These are phyloP conservation scores for Xylariaceae sp. DNA, from an alignment of 2,329 filamentous ascomycete genomes.

Conservation along the genomic window DNA sequence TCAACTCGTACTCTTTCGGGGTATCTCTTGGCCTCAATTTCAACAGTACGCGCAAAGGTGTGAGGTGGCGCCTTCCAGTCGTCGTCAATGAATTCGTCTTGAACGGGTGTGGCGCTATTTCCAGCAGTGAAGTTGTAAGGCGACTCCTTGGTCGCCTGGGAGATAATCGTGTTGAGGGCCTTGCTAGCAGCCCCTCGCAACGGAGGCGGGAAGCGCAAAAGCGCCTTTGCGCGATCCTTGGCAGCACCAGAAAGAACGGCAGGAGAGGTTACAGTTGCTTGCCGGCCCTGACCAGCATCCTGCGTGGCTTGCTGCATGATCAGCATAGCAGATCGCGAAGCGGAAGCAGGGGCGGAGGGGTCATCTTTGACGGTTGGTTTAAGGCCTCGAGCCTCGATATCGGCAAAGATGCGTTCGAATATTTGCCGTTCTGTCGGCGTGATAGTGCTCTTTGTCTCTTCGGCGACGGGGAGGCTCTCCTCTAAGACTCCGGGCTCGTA, in stretches of 20 bases:
- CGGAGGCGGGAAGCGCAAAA: slow-evolving; percentile 38
- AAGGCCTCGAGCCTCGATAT: slow-evolving; percentile 45
- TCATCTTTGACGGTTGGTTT: slow-evolving; percentile 18
- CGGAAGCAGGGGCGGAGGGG: slow-evolving; percentile 4
- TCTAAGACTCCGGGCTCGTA: slow-evolving; percentile 33
- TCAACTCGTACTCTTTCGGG: slow-evolving; percentile 50
- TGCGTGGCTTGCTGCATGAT: slow-evolving; percentile 30
- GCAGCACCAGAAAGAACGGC: slow-evolving; percentile 23
- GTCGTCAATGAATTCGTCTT: slow-evolving; percentile 11
- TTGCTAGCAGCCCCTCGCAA: slow-evolving; percentile 37
- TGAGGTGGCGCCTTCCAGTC: slow-evolving; percentile 24
- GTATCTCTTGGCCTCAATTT: slow-evolving; percentile 38
- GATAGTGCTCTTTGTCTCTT: slow-evolving; percentile 41
- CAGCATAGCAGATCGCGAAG: slow-evolving; percentile 24
- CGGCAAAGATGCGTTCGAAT: slow-evolving; percentile 52
- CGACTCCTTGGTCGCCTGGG: slow-evolving; percentile 6
- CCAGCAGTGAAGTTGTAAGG: not conserved
- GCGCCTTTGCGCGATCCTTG: slow-evolving; percentile 32
- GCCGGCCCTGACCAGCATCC: slow-evolving; percentile 22
- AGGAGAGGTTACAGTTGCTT: slow-evolving; percentile 19
- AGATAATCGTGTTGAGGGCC: slow-evolving; percentile 35
- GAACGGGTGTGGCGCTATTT: not conserved
- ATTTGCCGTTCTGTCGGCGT: slow-evolving; percentile 48
- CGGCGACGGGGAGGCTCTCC: slow-evolving; percentile 17
- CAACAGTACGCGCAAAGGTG: slow-evolving; percentile 26